These are phyloP conservation scores for Candida orba DNA, from an alignment of 805 yeast genomes.

Conservation along the genomic window DNA sequence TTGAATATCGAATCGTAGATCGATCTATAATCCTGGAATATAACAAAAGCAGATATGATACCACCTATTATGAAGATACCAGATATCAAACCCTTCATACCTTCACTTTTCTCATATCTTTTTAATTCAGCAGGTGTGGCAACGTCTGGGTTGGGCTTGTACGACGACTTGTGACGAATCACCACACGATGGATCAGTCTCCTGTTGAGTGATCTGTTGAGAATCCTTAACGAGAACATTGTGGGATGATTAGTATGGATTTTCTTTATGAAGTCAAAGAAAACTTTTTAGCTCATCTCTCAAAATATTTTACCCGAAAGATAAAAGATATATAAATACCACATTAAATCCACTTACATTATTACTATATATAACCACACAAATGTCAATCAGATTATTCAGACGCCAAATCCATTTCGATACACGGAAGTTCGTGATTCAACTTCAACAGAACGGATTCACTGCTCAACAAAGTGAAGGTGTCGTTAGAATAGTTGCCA, in stretches of 20 bases:
- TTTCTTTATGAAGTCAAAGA: no score
- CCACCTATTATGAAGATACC: constrained; percentile 11
- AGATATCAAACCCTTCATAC: constrained; percentile 14
- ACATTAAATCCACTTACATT: neutral
- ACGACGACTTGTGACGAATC: constrained; percentile 4
- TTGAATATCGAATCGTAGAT: constrained; percentile 3
- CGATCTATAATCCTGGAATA: constrained; percentile 7
- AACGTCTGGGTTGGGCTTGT: constrained; percentile 5
- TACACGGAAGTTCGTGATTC: constrained; percentile 20
- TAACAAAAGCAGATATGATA: constrained; percentile 1
- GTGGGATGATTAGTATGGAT: no score
- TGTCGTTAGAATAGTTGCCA: constrained; percentile 64
- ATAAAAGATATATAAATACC: no score
- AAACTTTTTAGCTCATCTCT: no score
- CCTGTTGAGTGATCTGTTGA: no score
- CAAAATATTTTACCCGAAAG: no score
- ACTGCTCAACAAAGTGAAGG: constrained; percentile 70
- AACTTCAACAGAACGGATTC: constrained; percentile 54
- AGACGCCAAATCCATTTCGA: constrained; percentile 16
- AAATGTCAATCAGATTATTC: no score
- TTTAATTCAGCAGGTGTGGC: constrained; percentile 15
- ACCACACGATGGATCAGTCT: no score
- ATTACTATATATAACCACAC: no score
- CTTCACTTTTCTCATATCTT: constrained; percentile 13
- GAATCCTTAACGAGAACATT: no score